These are phyloP conservation scores for Suhomyces prunicola DNA, from an alignment of 805 yeast genomes.

Conservation along the genomic window DNA sequence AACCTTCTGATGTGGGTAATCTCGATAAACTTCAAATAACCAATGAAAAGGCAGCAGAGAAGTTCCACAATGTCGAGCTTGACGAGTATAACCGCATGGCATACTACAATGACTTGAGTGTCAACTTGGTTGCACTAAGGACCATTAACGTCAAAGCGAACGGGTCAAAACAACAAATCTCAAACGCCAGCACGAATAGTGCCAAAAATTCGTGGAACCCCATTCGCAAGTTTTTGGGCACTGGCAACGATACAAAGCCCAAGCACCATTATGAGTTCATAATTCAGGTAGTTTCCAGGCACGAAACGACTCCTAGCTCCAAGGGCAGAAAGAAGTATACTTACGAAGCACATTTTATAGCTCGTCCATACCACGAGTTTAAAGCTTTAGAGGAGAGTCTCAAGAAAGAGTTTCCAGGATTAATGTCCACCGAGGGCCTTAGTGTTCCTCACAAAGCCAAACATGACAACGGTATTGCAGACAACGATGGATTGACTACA, in stretches of 20 bases:
- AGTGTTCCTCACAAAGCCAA: constrained; percentile 54
- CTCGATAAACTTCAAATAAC: constrained; percentile 25
- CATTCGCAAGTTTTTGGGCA: constrained; percentile 7
- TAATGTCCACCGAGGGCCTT: constrained; percentile 50
- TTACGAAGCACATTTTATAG: constrained; percentile 43
- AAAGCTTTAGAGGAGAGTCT: constrained; percentile 52
- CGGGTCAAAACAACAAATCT: not conserved
- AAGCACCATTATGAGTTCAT: constrained; percentile 45
- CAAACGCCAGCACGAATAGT: not conserved
- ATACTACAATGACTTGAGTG: constrained; percentile 53
- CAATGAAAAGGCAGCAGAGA: not conserved
- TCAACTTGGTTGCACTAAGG: constrained; percentile 70
- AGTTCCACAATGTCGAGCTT: not conserved
- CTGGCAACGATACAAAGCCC: constrained; percentile 3
- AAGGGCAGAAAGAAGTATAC: not conserved
- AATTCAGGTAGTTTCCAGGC: constrained; percentile 38
- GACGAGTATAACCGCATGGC: constrained; percentile 24
- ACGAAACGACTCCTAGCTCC: constrained; percentile 9
- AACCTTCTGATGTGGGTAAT: constrained; percentile 36
- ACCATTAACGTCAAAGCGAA: constrained; percentile 8
- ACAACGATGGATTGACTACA: not conserved
- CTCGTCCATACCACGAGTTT: constrained; percentile 69
- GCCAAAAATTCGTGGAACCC: constrained; percentile 14
- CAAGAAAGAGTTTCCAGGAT: constrained; percentile 61
- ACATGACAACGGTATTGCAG: constrained; percentile 30